These are phyloP conservation scores for Mycena metata DNA, from an alignment of 768 basidiomycete genomes.

Conservation along the genomic window DNA sequence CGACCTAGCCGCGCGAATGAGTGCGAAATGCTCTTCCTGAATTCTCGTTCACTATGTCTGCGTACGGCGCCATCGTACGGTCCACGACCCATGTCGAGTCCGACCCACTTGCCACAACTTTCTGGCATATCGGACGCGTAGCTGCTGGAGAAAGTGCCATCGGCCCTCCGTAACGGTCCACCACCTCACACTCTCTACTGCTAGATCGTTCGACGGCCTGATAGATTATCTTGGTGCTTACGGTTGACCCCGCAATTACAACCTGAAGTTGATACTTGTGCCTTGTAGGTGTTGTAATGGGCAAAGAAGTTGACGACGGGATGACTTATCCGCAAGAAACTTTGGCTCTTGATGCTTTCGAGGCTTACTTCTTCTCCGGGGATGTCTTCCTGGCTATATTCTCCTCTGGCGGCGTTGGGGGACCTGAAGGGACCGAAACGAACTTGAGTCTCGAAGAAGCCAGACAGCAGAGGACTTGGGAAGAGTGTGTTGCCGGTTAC, in stretches of 20 bases:
- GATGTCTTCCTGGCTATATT: constrained; percentile 81
- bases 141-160: constrained; percentile 49
- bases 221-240: constrained; percentile 66
- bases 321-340: constrained; percentile 90
- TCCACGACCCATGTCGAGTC: neutral
- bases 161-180: constrained; percentile 59
- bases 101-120: constrained; percentile 40
- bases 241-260: too few species aligned
- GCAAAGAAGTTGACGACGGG: constrained; percentile 81
- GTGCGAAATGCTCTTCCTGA: too few species aligned
- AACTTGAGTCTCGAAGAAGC: constrained; percentile 56
- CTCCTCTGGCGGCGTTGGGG: constrained; percentile 32
- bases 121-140: constrained; percentile 18
- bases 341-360: constrained; percentile 68
- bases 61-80: constrained; percentile 73
- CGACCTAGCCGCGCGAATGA: too few species aligned
- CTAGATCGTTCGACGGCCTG: constrained; percentile 61
- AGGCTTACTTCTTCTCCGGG: constrained; percentile 81
- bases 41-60: constrained; percentile 63
- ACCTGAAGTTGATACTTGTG: neutral
- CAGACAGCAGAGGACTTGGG: constrained; percentile 70
- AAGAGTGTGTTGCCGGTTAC: constrained; percentile 78
- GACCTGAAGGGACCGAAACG: constrained; percentile 40
- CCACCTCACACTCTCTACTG: constrained; percentile 62
- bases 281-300: constrained; percentile 62